Conservation (phyloP, 148 eudicot species). For the Heliosperma pusillum region DNA sequence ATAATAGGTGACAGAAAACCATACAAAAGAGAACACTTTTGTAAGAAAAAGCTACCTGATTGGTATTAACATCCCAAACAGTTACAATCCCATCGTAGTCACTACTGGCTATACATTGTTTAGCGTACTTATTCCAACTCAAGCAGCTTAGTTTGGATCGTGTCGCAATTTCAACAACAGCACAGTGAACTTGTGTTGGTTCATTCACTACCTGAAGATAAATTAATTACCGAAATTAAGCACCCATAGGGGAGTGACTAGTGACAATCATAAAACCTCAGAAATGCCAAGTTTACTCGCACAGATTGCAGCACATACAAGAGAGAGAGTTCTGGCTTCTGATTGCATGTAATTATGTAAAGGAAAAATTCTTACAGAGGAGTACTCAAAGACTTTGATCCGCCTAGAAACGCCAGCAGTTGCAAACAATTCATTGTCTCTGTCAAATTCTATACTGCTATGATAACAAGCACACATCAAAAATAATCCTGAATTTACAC, state of each 20-base stretch:
- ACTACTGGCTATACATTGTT: conserved; percentile 74
- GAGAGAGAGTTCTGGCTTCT: not conserved
- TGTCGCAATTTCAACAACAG: conserved; percentile 79
- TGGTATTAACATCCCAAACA: conserved; percentile 78
- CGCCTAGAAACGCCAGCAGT: conserved; percentile 95
- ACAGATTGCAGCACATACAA: not conserved
- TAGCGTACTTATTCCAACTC: conserved; percentile 80
- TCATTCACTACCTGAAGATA: conserved; percentile 59
- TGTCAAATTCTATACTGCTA: conserved; percentile 94
- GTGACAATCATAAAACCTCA: not conserved
- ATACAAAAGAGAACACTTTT: not conserved
- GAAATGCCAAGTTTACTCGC: too few species aligned
- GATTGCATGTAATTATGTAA: not conserved
- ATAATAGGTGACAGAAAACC: not conserved
- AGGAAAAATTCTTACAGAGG: conserved; percentile 50
- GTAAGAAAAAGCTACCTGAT: conserved; percentile 52
- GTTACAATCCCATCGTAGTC: conserved; percentile 87
- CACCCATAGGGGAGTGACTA: not conserved
- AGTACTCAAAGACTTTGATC: conserved; percentile 83
- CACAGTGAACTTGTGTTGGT: conserved; percentile 62
- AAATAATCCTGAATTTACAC: conserved; percentile 1
- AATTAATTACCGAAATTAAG: conserved; percentile 4
- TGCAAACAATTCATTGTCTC: conserved; percentile 91
- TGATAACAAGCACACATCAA: conserved; percentile 12
- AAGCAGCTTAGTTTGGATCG: conserved; percentile 79